Conservation (phyloP, 148 eudicot genomes). For the Amaranthus hypochondriacus region DNA sequence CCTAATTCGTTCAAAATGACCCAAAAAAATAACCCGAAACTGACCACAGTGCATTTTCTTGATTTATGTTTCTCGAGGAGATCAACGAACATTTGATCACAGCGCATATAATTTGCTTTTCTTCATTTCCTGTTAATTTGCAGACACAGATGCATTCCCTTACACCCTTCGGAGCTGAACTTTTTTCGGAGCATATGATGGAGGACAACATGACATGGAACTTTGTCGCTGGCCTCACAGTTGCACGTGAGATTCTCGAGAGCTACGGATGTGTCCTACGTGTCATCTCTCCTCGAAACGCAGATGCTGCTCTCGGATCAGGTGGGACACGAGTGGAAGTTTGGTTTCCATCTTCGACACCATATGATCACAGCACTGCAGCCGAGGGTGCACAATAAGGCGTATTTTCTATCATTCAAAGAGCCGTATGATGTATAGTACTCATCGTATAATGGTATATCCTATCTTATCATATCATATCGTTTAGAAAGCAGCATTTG, state of each 20-base stretch:
- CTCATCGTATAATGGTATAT: not conserved
- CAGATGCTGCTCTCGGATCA: conserved; percentile 53
- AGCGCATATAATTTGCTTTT: not conserved
- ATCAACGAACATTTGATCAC: too few species aligned
- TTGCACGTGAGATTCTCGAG: conserved; percentile 90
- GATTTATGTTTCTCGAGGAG: too few species aligned
- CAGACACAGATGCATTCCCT: conserved; percentile 98
- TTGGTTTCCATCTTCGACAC: conserved; percentile 70
- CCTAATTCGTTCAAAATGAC: too few species aligned
- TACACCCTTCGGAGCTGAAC: conserved; percentile 75
- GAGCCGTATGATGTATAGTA: conserved; percentile 1
- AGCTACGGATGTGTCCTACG: conserved; percentile 88
- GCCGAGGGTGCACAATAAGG: conserved; percentile 23
- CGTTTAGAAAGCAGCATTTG: not conserved
- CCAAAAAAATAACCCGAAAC: too few species aligned
- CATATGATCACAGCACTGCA: conserved; percentile 23
- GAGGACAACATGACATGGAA: conserved; percentile 99
- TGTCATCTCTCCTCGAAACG: conserved; percentile 71
- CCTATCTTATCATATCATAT: not conserved
- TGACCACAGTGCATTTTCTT: too few species aligned
- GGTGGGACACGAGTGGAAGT: conserved; percentile 91
- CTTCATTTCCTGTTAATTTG: not conserved
- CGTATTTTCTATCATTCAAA: not conserved
- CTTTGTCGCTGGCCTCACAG: conserved; percentile 83
- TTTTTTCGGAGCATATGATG: conserved; percentile 51